Percentiles rank a stretch among this genome's conserved stretches.
Conservation (phyloP, 176 grass and related monocot genomes). For the Oryza nivara region DNA sequence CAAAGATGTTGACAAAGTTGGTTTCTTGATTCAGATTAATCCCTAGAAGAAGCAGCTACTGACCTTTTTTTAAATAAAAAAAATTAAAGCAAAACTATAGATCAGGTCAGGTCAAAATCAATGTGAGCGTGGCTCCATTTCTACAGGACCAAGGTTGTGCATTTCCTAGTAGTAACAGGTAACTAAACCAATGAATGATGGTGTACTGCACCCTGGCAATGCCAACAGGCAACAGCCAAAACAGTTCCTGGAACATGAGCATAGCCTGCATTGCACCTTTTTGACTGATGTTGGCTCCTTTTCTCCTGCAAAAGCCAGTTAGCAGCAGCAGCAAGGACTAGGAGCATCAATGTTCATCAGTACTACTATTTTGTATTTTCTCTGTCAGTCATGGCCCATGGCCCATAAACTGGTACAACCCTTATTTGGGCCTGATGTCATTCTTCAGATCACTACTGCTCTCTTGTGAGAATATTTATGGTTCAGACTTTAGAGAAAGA, state of each 20-base stretch:
- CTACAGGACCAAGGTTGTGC: slow-evolving; percentile 24
- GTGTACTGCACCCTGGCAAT: background rate
- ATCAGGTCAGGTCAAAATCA: slow-evolving; percentile 27
- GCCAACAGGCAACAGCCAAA: slow-evolving; percentile 2
- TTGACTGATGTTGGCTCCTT: background rate
- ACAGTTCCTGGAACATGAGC: slow-evolving; percentile 2
- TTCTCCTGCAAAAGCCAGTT: background rate
- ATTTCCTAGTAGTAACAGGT: background rate
- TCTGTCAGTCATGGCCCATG: background rate
- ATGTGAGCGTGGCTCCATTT: background rate
- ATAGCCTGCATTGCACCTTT: slow-evolving; percentile 10
- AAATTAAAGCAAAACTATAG: background rate
- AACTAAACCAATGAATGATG: slow-evolving; percentile 9
- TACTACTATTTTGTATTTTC: background rate
- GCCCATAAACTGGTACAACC: background rate
- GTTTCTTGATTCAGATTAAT: background rate
- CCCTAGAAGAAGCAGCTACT: background rate
- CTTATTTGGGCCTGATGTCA: background rate
- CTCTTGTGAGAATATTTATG: background rate
- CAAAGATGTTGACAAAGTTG: background rate
- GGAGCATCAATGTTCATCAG: slow-evolving; percentile 26
- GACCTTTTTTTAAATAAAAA: no score
- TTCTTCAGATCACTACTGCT: background rate
- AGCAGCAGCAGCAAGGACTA: background rate
- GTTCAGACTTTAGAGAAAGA: background rate